These are phyloP conservation scores for Parachaetomium inaequale DNA, from an alignment of 495 filamentous ascomycete genomes.

Conservation along the genomic window DNA sequence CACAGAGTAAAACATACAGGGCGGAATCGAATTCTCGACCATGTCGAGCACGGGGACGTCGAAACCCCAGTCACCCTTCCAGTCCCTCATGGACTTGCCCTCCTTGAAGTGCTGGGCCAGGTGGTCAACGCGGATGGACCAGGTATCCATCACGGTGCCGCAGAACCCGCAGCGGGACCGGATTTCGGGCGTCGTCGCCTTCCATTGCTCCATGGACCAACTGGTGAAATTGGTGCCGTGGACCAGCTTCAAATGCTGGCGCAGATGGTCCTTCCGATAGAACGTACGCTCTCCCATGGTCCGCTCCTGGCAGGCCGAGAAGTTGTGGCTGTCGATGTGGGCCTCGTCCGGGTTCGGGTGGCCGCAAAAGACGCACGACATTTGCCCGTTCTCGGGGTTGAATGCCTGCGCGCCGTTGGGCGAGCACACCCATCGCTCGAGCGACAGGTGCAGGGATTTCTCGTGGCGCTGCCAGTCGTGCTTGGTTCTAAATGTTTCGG, in stretches of 20 bases:
- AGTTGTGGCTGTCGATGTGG: conserved; percentile 70
- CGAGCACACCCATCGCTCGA: conserved; percentile 78
- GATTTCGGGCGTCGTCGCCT: conserved; percentile 54
- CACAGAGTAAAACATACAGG: conserved; percentile 43
- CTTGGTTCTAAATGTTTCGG: conserved; percentile 74
- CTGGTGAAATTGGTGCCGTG: conserved; percentile 61
- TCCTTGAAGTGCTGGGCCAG: conserved; percentile 66
- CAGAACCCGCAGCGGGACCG: conserved; percentile 72
- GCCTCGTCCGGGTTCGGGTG: conserved; percentile 51
- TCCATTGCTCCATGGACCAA: conserved; percentile 68
- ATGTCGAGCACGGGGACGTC: conserved; percentile 54
- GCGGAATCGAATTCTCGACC: conserved; percentile 65
- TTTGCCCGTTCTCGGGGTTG: conserved; percentile 45
- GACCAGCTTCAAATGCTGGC: conserved; percentile 76
- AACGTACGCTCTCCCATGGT: conserved; percentile 66
- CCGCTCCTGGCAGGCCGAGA: conserved; percentile 63
- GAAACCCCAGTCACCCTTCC: conserved; percentile 72
- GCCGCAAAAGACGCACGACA: conserved; percentile 68
- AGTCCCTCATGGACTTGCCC: conserved; percentile 63
- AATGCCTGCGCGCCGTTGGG: conserved; percentile 58
- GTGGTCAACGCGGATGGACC: conserved; percentile 61
- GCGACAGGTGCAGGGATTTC: conserved; percentile 70
- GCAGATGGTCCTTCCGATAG: conserved; percentile 78
- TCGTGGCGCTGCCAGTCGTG: conserved; percentile 85
- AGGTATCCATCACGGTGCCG: conserved; percentile 55